Evolutionary conservation across 2,329 filamentous ascomycete species (phyloP), one percentile per base, ranked within the genome.

Genomic region (Penicillium brevicompactum): DNA sequence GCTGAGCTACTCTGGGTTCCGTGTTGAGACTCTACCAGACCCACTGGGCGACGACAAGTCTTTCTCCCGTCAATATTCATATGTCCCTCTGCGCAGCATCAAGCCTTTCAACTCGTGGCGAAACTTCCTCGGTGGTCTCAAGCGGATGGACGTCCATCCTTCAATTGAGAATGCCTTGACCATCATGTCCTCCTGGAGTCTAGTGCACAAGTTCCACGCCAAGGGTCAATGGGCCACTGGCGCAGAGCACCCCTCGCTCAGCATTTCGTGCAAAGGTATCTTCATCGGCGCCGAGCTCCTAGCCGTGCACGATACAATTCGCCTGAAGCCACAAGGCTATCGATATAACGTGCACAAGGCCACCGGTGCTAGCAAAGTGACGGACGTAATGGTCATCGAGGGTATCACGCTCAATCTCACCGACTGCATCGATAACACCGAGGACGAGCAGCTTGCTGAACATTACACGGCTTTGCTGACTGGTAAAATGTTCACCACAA

Each of bases 271-370:
- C 54, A 75, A 77, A 46, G 84, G 80, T 0, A 75, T 86, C 6
- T 86, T 79, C 57, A 66, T 87, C 2, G 84, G 85, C 0, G 65
- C 80, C 3, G 85, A 87, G 62, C 70, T 86, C 30, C 65, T 87
- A 10, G 71, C 76, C 5, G 66, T 80, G 4, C 82, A 82, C 1
- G 85, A 87, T 56, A 70, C 75, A 0, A 78, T 86, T 2, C 81
- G 84, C 5, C 67, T 87, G 3, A 70, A 74, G 51, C 76, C 78
- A 49, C 63, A 50, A 32, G 59, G 51, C 10, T 61, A 55, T 51
- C 51, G 16, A 8, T 38, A 49, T 2, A n/a, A 32, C n/a, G 70
- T 2, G 63, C 62, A 51, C 24, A 47, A 37, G 11, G 40, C 41
- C 53, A 55, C 16, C 4, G 56, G 14, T 4, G 51, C 68, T 1